Conservation (phyloP, 2,329 filamentous ascomycete genomes). For the Fusarium kyushuense region DNA sequence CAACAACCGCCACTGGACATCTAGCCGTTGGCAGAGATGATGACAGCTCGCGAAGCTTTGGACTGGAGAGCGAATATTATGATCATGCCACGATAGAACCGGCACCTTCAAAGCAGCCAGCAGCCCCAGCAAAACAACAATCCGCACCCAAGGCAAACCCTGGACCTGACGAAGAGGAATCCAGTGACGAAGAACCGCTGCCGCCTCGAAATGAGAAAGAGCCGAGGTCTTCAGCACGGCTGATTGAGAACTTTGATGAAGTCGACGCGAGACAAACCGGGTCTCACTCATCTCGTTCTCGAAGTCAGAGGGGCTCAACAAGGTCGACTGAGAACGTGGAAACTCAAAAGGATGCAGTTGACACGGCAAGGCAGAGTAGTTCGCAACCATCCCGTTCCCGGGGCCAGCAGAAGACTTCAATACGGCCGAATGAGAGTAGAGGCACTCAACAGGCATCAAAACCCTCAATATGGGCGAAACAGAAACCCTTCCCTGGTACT, state of each 20-base stretch:
- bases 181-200: conserved; percentile 6
- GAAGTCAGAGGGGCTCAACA: background rate
- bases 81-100: conserved; percentile 55
- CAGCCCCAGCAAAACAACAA: conserved; percentile 8
- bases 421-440: background rate
- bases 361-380: background rate
- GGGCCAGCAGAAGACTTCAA: background rate
- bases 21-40: conserved; percentile 42
- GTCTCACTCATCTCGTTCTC: background rate
- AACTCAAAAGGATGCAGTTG: background rate
- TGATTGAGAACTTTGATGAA: conserved; percentile 3
- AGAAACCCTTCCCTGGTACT: background rate
- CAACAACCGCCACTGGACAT: conserved; percentile 3
- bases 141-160: background rate
- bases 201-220: background rate
- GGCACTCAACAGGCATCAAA: background rate
- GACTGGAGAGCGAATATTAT: conserved; percentile 53
- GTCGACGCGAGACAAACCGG: background rate
- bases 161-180: background rate
- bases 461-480: background rate
- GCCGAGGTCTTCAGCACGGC: background rate
- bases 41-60: conserved; percentile 54
- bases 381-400: background rate
- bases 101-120: conserved; percentile 41
- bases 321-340: background rate